Conservation (phyloP, 2,329 filamentous ascomycete species). For the Aspergillus udagawae region DNA sequence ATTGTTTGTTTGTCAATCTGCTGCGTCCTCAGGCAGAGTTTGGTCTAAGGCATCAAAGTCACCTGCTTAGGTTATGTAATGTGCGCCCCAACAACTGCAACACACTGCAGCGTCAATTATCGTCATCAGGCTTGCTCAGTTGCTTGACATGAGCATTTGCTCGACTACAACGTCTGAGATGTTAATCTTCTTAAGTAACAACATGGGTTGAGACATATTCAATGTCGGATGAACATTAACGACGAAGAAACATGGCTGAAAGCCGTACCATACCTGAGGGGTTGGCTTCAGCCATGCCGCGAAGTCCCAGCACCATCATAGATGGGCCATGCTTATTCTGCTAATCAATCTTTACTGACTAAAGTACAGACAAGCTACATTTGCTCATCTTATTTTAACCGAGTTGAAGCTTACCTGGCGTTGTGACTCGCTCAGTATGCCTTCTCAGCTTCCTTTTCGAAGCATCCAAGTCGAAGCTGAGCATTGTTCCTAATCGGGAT, state of each 20-base stretch:
- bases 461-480: slow-evolving; percentile 15
- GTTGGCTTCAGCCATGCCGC: slow-evolving; percentile 7
- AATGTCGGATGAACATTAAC: background rate
- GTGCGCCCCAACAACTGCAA: slow-evolving; percentile 9
- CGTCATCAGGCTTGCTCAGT: slow-evolving; percentile 8
- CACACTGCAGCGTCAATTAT: slow-evolving; percentile 12
- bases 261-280: slow-evolving; percentile 3
- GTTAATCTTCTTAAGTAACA: slow-evolving; percentile 6
- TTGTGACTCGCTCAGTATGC: background rate
- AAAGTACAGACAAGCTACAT: background rate
- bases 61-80: slow-evolving; percentile 17
- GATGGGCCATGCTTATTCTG: background rate
- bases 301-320: background rate
- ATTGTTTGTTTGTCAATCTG: slow-evolving; percentile 1
- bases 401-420: background rate
- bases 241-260: background rate
- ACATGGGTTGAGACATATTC: background rate
- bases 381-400: background rate
- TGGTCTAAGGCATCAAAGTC: slow-evolving; percentile 5
- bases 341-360: background rate
- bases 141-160: slow-evolving; percentile 9
- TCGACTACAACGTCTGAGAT: slow-evolving; percentile 1
- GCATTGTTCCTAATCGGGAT: slow-evolving; percentile 30
- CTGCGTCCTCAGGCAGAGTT: slow-evolving; percentile 9
- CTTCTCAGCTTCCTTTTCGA: background rate